Evolutionary conservation across 1,284 basidiomycete species (phyloP).

Genomic region (Ustilago loliicola): DNA sequence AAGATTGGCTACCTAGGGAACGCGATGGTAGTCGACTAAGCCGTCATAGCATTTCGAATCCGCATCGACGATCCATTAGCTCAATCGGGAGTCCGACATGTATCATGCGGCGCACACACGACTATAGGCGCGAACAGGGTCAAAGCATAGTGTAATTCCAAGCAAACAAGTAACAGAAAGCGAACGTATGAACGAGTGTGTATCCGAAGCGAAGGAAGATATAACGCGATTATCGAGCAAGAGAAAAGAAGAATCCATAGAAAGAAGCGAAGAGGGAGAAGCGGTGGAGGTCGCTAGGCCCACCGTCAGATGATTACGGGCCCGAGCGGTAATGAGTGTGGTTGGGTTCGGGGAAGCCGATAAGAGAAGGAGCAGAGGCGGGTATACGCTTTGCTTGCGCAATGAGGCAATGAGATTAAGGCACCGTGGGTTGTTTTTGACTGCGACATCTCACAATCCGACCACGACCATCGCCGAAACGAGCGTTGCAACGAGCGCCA

Average conservation of each 20-base stretch:
- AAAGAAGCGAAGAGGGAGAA: not conserved
- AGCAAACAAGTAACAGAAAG: not conserved
- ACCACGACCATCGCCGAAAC: constrained; percentile 24
- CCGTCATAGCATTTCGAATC: not conserved
- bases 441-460: constrained; percentile 11
- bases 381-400: not conserved
- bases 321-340: not conserved
- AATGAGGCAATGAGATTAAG: not conserved
- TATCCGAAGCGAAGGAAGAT: constrained; percentile 3
- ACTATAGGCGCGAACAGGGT: not conserved
- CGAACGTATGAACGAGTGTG: constrained; percentile 1
- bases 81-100: not conserved
- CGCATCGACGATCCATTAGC: not conserved
- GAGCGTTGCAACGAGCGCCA: constrained; percentile 6
- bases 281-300: not conserved
- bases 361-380: not conserved
- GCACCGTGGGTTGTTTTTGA: not conserved
- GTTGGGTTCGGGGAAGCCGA: not conserved
- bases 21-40: constrained; percentile 16
- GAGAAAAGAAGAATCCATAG: not conserved
- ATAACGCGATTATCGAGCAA: not conserved
- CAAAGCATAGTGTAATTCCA: constrained; percentile 5
- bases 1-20: constrained; percentile 18
- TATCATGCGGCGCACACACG: constrained; percentile 1
- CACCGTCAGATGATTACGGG: not conserved